Conservation (phyloP, 2,329 filamentous ascomycete species). For the Fusarium sulawesiense region DNA sequence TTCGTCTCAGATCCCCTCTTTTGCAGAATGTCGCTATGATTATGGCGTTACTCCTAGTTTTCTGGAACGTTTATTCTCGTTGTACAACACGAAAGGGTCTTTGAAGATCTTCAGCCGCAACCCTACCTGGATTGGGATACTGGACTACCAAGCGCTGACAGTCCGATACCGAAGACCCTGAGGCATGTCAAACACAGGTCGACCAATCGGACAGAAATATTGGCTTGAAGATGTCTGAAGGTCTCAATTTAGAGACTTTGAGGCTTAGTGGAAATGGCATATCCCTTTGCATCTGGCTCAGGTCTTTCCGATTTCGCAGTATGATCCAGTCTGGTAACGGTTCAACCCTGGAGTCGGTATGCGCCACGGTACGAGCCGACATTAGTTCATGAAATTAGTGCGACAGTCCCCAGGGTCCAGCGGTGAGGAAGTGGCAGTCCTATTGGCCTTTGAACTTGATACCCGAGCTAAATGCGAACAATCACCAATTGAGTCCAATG, state of each 20-base stretch:
- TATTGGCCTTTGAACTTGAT: too few relatives aligned
- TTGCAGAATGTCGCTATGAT: not conserved
- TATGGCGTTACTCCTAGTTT: not conserved
- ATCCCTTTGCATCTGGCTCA: not conserved
- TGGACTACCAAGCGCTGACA: too few relatives aligned
- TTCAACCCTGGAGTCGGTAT: not conserved
- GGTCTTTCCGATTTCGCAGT: not conserved
- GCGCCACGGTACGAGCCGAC: not conserved
- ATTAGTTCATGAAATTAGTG: not conserved
- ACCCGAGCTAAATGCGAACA: fast-evolving
- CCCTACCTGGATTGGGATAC: too few relatives aligned
- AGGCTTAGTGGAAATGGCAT: not conserved
- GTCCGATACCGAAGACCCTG: too few relatives aligned
- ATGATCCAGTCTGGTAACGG: not conserved
- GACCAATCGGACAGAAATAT: not conserved
- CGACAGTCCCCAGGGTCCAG: not conserved
- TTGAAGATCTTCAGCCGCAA: too few relatives aligned
- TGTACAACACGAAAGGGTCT: too few relatives aligned
- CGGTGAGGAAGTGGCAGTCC: too few relatives aligned
- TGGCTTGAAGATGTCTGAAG: not conserved
- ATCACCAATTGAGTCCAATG: fast-evolving
- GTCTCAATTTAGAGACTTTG: not conserved
- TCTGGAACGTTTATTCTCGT: not conserved
- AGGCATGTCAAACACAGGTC: not conserved
- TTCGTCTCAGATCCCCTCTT: not conserved